Percentiles rank a stretch among this genome's conserved stretches.
Evolutionary conservation across 2,329 filamentous ascomycete genomes (phyloP).

Genomic region (Sporothrix phasma): DNA sequence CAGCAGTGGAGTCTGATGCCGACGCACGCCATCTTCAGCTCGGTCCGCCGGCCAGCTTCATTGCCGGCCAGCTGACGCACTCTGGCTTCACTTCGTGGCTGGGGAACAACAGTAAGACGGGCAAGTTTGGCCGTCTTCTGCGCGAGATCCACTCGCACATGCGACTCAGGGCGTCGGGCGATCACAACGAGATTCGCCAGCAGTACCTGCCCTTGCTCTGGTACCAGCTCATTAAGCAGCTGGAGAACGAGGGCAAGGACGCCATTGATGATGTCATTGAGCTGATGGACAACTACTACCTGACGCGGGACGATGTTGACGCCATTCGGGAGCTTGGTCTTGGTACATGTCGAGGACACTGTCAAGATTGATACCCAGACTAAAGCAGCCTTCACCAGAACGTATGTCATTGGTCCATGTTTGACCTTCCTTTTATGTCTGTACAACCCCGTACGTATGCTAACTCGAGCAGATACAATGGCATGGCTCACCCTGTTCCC

Average conservation of each 20-base stretch:
- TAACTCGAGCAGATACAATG: conserved; percentile 59
- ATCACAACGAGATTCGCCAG: conserved; percentile 87
- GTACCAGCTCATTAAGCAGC: conserved; percentile 63
- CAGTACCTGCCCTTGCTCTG: conserved; percentile 87
- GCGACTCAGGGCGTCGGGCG: conserved; percentile 80
- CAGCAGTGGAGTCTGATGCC: conserved; percentile 99
- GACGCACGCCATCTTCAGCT: conserved; percentile 88
- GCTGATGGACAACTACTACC: conserved; percentile 92
- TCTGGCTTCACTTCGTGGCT: conserved; percentile 85
- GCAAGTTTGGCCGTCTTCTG: conserved; percentile 66
- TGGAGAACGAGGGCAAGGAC: conserved; percentile 73
- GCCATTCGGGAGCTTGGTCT: conserved; percentile 84
- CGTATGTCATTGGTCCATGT: conserved; percentile 48
- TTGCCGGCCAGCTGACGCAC: conserved; percentile 65
- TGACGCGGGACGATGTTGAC: conserved; percentile 92
- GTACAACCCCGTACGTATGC: not conserved
- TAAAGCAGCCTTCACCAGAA: conserved; percentile 80
- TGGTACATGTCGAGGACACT: conserved; percentile 62
- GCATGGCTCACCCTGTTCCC: conserved; percentile 74
- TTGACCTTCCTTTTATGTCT: not conserved
- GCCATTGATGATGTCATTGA: conserved; percentile 75
- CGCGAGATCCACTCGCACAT: conserved; percentile 97
- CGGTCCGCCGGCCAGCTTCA: conserved; percentile 79
- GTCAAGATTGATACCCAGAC: conserved; percentile 75
- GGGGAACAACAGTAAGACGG: conserved; percentile 83